Evolutionary conservation across 176 grass and related monocot species (phyloP).

Genomic region (Oryza coarctata): DNA sequence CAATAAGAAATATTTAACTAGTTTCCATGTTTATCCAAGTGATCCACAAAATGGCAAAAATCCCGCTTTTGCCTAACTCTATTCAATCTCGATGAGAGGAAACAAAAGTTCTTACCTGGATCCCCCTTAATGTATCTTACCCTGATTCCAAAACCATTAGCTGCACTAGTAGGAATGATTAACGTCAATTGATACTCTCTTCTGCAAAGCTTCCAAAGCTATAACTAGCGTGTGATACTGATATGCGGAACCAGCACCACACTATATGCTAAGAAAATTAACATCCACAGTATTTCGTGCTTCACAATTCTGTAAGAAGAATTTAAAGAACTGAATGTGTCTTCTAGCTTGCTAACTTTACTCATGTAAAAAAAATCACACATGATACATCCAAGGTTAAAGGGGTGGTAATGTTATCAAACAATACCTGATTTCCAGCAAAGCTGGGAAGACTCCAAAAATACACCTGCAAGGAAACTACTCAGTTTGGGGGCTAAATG

Average conservation of each 20-base stretch:
- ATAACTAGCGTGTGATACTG: background rate
- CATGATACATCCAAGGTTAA: background rate
- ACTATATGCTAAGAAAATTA: background rate
- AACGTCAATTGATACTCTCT: background rate
- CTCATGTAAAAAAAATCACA: background rate
- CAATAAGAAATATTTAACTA: background rate
- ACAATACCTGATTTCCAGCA: slow-evolving; percentile 89
- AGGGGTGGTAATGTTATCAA: background rate
- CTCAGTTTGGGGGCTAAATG: background rate
- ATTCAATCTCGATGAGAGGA: background rate
- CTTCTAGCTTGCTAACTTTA: background rate
- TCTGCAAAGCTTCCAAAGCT: background rate
- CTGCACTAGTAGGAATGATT: background rate
- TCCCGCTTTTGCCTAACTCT: background rate
- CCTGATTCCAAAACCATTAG: background rate
- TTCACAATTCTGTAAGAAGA: background rate
- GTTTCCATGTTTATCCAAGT: background rate
- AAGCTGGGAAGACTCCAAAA: slow-evolving; percentile 99
- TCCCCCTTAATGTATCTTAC: background rate
- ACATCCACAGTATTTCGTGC: background rate
- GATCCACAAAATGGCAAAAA: background rate
- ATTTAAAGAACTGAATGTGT: background rate
- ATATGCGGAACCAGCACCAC: background rate
- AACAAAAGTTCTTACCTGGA: background rate
- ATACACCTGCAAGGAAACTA: slow-evolving; percentile 69